Base-by-base conservation (phyloP, 2,329 filamentous ascomycete genomes). In the Rutstroemia sp. region DNA sequence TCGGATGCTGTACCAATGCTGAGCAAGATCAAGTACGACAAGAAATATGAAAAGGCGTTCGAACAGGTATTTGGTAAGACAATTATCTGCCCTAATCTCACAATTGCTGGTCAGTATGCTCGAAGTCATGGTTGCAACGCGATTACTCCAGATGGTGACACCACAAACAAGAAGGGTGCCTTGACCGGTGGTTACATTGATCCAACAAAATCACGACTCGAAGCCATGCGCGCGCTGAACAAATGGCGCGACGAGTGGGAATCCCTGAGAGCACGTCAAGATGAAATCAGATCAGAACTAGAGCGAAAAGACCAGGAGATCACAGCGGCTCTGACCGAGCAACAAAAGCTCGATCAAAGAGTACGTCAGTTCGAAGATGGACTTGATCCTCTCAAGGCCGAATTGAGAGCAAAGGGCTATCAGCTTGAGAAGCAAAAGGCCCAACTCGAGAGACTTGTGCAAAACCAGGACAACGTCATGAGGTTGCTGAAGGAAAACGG, bases 131-230 rank as follows among this genome's bases (percentile, higher is more conserved):
- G 88, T 17, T 85, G 97, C 23, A 91, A 91, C 65, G 92, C 90
- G 36, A 96, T 99, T 63, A 99, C 94, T 0, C 88, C 89, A 3
- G 92, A 97, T 57, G 94, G 94, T 71, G 92, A 97, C 71, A 89
- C 89, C 34, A 92, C 91, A 1, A 95, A 96, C 73, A 96, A 95
- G 74, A 88, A 92, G 64, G 94, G 94, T 72, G 92, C 92, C 14
- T 83, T 99, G 76, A 96, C 91, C 49, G 94, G 94, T 76, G 94
- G 94, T 65, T 99, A 87, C 68, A 87, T 96, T 60, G 94, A 99
- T 68, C 83, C 88, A 10, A 82, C 88, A 36, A 87, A 86, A 63
- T 97, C 92, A 1, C 86, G 92, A 21, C 78, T 97, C n/a, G 87
- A 92, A 65, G 90, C 88, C 27, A 87, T 96, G 30, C 86, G 86